Evolutionary conservation across 2,329 filamentous ascomycete genomes (phyloP), one percentile per base, ranked within the genome.

Genomic region (Verticillium dahliae): DNA sequence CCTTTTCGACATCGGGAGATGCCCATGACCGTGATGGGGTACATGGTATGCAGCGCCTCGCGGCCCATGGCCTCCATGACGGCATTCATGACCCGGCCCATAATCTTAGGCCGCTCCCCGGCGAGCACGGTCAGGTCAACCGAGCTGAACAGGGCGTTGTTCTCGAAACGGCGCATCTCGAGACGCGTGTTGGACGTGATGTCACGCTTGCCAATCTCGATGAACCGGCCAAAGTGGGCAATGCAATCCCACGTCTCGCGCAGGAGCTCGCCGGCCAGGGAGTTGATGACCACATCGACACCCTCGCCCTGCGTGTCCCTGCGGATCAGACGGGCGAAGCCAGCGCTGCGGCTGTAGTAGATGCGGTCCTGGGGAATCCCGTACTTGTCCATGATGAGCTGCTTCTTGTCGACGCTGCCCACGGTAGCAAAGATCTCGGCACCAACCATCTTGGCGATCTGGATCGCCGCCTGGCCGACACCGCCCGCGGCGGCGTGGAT

Each of bases 181-280:
- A 78, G 65, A 6, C 67, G 62, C 4, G 65, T 69, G 18, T 74
- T 72, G 34, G 70, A 67, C 2, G 64, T 37, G n/a, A 72, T 68
- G 56, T 74, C 71, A 14, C 63, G 65, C 58, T 69, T 71, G 6
- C 73, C 73, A 37, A 76, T 70, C 59, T 77, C 75, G 2, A 76
- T 57, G 54, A 76, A 72, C 1, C 66, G 63, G 1, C 74, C 74
- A 14, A 57, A 52, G 3, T 60, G 38, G 6, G 61, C 27, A 22
- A 58, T 39, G 37, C 34, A 27, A 34, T 54, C 50, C 35, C 52
- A 62, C 1, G 57, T 60, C 39, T 60, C 57, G 11, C 56, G 41
- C n/a, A 62, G 34, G 4, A 62, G 45, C 31, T 75, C 70, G 7
- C 73, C 72, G 0, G 71, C 66, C 2, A 74, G 65, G 6, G 72